Evolutionary conservation across 2,329 filamentous ascomycete genomes (phyloP), one percentile per base, ranked within the genome.

Genomic region (Raffaelea arxii): DNA sequence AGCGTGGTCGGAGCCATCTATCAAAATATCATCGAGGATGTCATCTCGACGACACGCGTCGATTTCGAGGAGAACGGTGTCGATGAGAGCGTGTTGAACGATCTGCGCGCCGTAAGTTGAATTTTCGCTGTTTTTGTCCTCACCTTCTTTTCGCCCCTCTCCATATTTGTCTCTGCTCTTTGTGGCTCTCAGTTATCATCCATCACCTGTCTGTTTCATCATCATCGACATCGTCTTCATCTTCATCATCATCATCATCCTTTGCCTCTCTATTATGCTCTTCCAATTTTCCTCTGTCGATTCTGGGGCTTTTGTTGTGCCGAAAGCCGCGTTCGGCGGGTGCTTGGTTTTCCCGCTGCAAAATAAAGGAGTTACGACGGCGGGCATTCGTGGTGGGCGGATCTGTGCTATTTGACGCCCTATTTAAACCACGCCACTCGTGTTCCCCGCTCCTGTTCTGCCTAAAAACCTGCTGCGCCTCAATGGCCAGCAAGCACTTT

Each of bases 21-120:
- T 66, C 74, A 82, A 65, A 70, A 75, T 59, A 82, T 86, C 64
- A 86, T 86, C 61, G 74, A 83, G 52, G 87, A 92, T 69, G 89
- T 98, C 62, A 87, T 97, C 66, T 84, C 91, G 57, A 84, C 86
- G 55, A 96, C 91, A 60, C 79, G 86, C 60, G 86, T 91, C 60
- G 92, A 97, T 67, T 97, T 98, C 63, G 92, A 98, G 65, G 92
- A 98, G 69, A 88, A 84, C 57, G 92, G 92, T 58, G 84, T 97
- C 54, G 88, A 94, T 58, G 84, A 91, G 64, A 73, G 78, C 56
- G 91, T 91, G 44, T 71, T 98, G 59, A 80, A 91, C 55, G 87
- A 95, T 64, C 72, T 98, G 73, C 83, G 82, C 66, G 77, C 83
- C 80, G 91, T 97, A 73, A 77, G 86, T 71, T 47, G 30, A 42